Percentiles rank a stretch among this genome's conserved stretches.
phyloP scores from a whole-genome alignment of 495 filamentous ascomycete species.

The Xylaria telfairii region DNA sequence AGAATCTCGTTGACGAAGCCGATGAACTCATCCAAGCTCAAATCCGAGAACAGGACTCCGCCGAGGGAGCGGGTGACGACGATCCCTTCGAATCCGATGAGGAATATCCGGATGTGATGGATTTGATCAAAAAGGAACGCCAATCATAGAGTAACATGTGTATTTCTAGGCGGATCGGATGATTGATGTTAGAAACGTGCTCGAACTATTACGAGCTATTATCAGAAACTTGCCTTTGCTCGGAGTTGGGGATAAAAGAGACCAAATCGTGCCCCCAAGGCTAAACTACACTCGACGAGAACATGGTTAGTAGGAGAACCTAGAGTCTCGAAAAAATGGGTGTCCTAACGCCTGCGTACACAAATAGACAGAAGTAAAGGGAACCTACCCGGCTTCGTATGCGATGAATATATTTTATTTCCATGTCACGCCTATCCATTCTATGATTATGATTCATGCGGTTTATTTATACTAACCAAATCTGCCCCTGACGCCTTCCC shows the following conservation, averaged over 20 bases:
- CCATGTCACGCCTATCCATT: not conserved
- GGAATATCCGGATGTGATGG: not conserved
- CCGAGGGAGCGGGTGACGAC: not conserved
- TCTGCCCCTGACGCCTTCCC: not conserved
- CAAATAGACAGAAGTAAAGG: not conserved
- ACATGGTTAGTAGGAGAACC: not conserved
- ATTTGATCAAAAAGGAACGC: not conserved
- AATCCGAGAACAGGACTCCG: not conserved
- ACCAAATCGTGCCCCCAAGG: not conserved
- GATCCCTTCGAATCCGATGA: not conserved
- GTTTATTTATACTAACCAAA: not conserved
- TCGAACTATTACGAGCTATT: not conserved
- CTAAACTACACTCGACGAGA: not conserved
- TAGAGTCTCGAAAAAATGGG: not conserved
- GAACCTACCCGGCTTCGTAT: too few relatives aligned
- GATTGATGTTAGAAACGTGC: not conserved
- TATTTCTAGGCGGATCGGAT: not conserved
- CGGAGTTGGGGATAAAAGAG: not conserved
- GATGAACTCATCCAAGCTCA: conserved; percentile 21
- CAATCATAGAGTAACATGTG: not conserved
- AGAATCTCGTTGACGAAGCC: not conserved
- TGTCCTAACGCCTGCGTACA: not conserved
- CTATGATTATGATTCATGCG: not conserved
- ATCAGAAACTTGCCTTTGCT: not conserved
- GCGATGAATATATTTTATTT: conserved; percentile 1